Conservation (phyloP, 768 basidiomycete species). For the Pisolithus microcarpus region DNA sequence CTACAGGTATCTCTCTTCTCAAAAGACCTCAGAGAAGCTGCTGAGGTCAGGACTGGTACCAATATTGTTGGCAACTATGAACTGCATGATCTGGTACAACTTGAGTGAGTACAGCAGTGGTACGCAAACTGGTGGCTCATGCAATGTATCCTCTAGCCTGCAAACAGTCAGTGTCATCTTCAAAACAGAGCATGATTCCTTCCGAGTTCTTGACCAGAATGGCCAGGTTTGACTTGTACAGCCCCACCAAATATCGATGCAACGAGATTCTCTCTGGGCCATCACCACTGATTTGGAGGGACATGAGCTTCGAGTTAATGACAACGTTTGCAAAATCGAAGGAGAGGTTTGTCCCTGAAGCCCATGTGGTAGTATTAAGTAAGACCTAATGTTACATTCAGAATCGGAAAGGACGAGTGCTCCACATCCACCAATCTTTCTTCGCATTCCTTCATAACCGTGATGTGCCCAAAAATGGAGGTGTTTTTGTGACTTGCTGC, state of each 20-base stretch:
- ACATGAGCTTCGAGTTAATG: constrained; percentile 78
- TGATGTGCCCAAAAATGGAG: constrained; percentile 83
- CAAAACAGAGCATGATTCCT: constrained; percentile 92
- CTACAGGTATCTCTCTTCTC: constrained; percentile 90
- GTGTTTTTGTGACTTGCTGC: constrained; percentile 88
- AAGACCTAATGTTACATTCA: constrained; percentile 24
- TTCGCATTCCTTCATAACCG: constrained; percentile 94
- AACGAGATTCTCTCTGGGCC: constrained; percentile 69
- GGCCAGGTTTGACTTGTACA: constrained; percentile 83
- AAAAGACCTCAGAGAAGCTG: constrained; percentile 93
- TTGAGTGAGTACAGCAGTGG: constrained; percentile 61
- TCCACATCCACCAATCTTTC: constrained; percentile 92
- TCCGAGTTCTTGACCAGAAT: constrained; percentile 93
- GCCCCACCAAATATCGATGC: constrained; percentile 92
- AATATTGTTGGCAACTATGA: constrained; percentile 92
- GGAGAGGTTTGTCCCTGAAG: constrained; percentile 56
- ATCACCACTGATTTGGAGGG: constrained; percentile 88
- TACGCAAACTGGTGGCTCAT: constrained; percentile 4
- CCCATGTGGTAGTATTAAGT: background rate
- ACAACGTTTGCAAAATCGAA: constrained; percentile 88
- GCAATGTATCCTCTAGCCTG: constrained; percentile 39
- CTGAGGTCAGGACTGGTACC: constrained; percentile 86
- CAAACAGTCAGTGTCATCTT: constrained; percentile 96
- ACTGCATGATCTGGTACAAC: constrained; percentile 91
- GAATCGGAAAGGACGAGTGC: constrained; percentile 80